Percentiles rank a stretch among this genome's conserved stretches.
These are phyloP conservation scores for Exophiala mesophila DNA, from an alignment of 2,329 filamentous ascomycete genomes.

Conservation along the genomic window DNA sequence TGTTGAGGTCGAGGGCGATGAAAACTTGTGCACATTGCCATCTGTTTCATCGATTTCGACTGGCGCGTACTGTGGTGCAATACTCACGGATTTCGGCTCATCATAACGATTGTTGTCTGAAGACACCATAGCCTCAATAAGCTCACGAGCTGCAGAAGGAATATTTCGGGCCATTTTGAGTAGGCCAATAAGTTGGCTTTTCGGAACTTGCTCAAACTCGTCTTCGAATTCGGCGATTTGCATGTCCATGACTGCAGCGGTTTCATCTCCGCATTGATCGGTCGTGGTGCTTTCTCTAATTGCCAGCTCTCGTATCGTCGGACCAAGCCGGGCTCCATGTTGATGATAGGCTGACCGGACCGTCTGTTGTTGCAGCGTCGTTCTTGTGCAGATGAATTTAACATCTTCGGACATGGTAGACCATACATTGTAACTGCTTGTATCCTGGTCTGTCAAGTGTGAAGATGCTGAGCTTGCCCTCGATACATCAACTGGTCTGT, in stretches of 20 bases:
- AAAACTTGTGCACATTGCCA: conserved; percentile 23
- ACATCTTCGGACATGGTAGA: conserved; percentile 53
- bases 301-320: conserved; percentile 53
- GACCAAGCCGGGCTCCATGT: conserved; percentile 51
- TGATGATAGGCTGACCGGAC: conserved; percentile 57
- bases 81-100: conserved; percentile 6
- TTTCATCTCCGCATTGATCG: conserved; percentile 32
- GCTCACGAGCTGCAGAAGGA: conserved; percentile 53
- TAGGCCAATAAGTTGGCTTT: conserved; percentile 48
- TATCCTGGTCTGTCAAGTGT: conserved; percentile 19
- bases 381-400: conserved; percentile 55
- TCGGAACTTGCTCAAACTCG: conserved; percentile 51
- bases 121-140: conserved; percentile 51
- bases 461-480: conserved; percentile 27
- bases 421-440: conserved; percentile 51
- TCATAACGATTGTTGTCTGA: conserved; percentile 28
- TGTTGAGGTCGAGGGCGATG: conserved; percentile 6
- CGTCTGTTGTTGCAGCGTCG: conserved; percentile 39
- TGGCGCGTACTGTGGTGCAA: conserved; percentile 42
- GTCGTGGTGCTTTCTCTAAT: conserved; percentile 38
- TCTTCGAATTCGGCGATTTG: conserved; percentile 51
- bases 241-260: conserved; percentile 40
- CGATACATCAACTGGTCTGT: conserved; percentile 15
- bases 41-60: conserved; percentile 28
- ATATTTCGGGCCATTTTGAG: conserved; percentile 55